Evolutionary conservation across 805 yeast species (phyloP), one percentile per base, ranked within the genome.

Genomic region (Schwanniomyces sp.): DNA sequence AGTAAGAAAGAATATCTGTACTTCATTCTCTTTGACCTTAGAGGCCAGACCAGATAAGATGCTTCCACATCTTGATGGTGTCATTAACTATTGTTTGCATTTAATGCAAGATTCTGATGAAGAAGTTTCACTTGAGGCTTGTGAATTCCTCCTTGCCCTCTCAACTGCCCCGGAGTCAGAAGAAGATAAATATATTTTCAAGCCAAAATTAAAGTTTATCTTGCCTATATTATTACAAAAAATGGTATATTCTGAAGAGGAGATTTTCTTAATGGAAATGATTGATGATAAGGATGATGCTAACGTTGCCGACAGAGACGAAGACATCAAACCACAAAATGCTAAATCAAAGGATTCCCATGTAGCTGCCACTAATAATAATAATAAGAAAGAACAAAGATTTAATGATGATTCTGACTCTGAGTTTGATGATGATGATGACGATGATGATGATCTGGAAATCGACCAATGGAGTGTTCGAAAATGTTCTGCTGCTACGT

Each of bases 401-500:
- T 60, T 55, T 6, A 57, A 48, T 18, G 61, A 55, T 24, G 65
- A 53, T 7, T 75, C 68, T 18, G 82, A 78, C 8, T 83, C 78
- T 12, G 84, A 80, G 37, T 84, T 77, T 26, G 86, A 79, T 11
- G 89, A 81, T 24, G 92, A 83, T 27, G 94, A 84, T 9, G 91
- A 84, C 8, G 91, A 82, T 26, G 90, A 82, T 42, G 87, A 80
- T 44, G 86, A 78, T 42, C 85, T 78, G 46, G 83, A 79, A 32
- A 76, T 83, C 40, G 81, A 84, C 30, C 89, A 84, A 56, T 94
- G 99, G 99, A 90, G 85, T 58, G 69, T 94, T 49, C 79, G 99
- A 59, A 92, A 92, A 67, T 92, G 98, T 66, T 78, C 96, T 4
- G 98, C 98, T 3, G 94, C 97, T 4, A 86, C 97, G 0, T 74